Conservation (phyloP, 2,329 filamentous ascomycete species). For the Cladorrhinum sp. region DNA sequence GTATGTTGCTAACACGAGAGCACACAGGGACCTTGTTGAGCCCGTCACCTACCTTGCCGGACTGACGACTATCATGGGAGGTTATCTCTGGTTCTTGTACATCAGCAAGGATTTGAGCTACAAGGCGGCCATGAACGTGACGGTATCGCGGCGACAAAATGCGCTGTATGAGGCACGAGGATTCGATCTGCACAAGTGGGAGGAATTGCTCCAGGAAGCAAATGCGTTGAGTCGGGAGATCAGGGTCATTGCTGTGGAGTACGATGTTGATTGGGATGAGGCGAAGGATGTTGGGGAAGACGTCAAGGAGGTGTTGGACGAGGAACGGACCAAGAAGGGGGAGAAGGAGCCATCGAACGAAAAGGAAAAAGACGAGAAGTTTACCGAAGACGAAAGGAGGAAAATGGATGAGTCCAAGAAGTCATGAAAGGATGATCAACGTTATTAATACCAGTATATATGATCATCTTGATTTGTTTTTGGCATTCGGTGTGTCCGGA, state of each 20-base stretch:
- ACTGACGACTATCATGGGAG: slow-evolving; percentile 80
- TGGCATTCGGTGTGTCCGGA: neutral
- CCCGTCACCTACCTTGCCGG: slow-evolving; percentile 86
- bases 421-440: slow-evolving; percentile 24
- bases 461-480: neutral
- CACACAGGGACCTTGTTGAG: slow-evolving; percentile 68
- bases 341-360: slow-evolving; percentile 40
- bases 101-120: slow-evolving; percentile 89
- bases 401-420: slow-evolving; percentile 29
- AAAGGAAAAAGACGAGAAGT: slow-evolving; percentile 38
- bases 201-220: slow-evolving; percentile 72
- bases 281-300: slow-evolving; percentile 68
- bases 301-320: slow-evolving; percentile 54
- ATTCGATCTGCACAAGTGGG: slow-evolving; percentile 76
- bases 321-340: slow-evolving; percentile 45
- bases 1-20: neutral
- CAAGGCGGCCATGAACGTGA: slow-evolving; percentile 81
- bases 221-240: slow-evolving; percentile 77
- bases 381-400: slow-evolving; percentile 35
- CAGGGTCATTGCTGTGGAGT: slow-evolving; percentile 75
- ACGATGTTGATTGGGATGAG: slow-evolving; percentile 89
- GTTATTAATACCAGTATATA: neutral
- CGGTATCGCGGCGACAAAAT: slow-evolving; percentile 73
- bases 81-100: slow-evolving; percentile 91
- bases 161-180: slow-evolving; percentile 72